phyloP scores from a whole-genome alignment of 345 rosid species.

The Eucalyptus albens region DNA sequence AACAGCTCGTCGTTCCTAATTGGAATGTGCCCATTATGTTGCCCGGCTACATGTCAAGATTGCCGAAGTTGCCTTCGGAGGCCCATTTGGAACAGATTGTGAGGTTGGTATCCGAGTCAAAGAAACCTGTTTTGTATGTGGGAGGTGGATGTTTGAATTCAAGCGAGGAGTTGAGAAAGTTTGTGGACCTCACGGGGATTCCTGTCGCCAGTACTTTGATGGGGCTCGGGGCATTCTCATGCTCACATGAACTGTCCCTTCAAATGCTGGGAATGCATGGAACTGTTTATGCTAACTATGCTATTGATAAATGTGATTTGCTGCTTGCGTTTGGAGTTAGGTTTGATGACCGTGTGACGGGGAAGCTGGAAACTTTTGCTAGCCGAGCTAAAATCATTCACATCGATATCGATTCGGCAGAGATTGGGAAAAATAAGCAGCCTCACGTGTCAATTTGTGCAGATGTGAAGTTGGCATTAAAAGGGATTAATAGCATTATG shows the following conservation, averaged over 20 bases:
- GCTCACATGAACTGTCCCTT: slow-evolving; percentile 50
- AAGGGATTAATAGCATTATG: slow-evolving; percentile 57
- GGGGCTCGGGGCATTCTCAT: slow-evolving; percentile 80
- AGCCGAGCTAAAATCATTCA: slow-evolving; percentile 93
- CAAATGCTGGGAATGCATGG: slow-evolving; percentile 99
- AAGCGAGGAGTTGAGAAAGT: slow-evolving; percentile 62
- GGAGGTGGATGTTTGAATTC: slow-evolving; percentile 99
- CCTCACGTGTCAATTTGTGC: slow-evolving; percentile 91
- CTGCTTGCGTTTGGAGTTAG: slow-evolving; percentile 91
- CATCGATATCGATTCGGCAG: slow-evolving; percentile 91
- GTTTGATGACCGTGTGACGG: slow-evolving; percentile 95
- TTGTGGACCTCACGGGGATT: slow-evolving; percentile 79
- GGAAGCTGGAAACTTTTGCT: slow-evolving; percentile 92
- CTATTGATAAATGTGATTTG: slow-evolving; percentile 79
- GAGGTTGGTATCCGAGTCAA: slow-evolving; percentile 64
- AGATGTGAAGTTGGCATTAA: slow-evolving; percentile 69
- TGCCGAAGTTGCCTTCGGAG: slow-evolving; percentile 59
- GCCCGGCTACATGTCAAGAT: slow-evolving; percentile 70
- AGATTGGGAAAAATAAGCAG: slow-evolving; percentile 97
- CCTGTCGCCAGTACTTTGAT: slow-evolving; percentile 96
- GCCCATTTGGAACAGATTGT: slow-evolving; percentile 64
- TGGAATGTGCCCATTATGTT: slow-evolving; percentile 50
- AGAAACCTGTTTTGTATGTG: slow-evolving; percentile 85
- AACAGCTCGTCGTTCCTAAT: slow-evolving; percentile 71
- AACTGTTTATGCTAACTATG: slow-evolving; percentile 82